These are phyloP conservation scores for Rusavskia elegans DNA, from an alignment of 495 filamentous ascomycete species.

Conservation along the genomic window DNA sequence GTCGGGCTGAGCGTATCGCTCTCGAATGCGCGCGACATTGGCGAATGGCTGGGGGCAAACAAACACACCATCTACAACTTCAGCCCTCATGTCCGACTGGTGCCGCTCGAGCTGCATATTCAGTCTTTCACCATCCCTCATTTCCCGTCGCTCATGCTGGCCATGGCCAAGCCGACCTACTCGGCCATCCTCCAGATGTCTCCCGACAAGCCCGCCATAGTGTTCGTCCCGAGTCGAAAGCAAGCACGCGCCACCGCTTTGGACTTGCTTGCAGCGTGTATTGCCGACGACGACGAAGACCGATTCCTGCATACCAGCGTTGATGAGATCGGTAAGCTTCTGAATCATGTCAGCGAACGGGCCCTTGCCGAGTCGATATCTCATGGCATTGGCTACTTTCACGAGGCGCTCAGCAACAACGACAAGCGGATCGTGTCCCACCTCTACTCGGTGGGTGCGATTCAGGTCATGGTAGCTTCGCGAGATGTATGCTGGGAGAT, in stretches of 20 bases:
- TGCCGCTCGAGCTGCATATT: slow-evolving; percentile 85
- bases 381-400: slow-evolving; percentile 93
- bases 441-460: slow-evolving; percentile 78
- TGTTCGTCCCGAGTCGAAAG: slow-evolving; percentile 88
- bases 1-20: slow-evolving; percentile 85
- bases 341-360: slow-evolving; percentile 67
- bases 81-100: slow-evolving; percentile 73
- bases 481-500: slow-evolving; percentile 96
- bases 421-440: slow-evolving; percentile 91
- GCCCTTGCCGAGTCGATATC: slow-evolving; percentile 81
- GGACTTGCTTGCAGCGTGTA: slow-evolving; percentile 70
- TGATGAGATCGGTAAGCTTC: slow-evolving; percentile 64
- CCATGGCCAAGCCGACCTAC: slow-evolving; percentile 92
- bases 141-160: slow-evolving; percentile 93
- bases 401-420: slow-evolving; percentile 73
- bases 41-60: slow-evolving; percentile 97
- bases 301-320: slow-evolving; percentile 73
- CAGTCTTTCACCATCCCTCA: slow-evolving; percentile 94
- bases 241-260: slow-evolving; percentile 80
- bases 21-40: slow-evolving; percentile 82
- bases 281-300: slow-evolving; percentile 84
- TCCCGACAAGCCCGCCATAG: slow-evolving; percentile 69
- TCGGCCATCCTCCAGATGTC: slow-evolving; percentile 72
- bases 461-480: slow-evolving; percentile 86
- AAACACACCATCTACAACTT: slow-evolving; percentile 99